phyloP scores from a whole-genome alignment of 1,284 basidiomycete genomes.

The Sporisorium exsertum region DNA sequence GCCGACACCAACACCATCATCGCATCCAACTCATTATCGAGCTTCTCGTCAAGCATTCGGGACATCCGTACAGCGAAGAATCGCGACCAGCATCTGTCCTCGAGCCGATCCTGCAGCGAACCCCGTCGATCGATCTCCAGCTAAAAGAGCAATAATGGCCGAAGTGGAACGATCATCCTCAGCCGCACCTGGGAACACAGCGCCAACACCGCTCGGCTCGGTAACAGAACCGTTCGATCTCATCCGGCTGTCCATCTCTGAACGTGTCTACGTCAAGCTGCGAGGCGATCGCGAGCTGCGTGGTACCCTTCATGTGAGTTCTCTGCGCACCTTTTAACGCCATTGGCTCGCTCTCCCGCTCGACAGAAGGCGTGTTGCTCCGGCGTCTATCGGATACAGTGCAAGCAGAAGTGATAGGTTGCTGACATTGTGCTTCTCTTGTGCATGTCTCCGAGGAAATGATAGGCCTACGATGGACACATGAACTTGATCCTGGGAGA shows the following conservation, averaged over 20 bases:
- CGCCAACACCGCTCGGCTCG: slow-evolving; percentile 30
- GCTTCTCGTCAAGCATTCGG: background rate
- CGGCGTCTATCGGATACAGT: too few species aligned
- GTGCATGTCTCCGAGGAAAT: too few species aligned
- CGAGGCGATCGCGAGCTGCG: slow-evolving; percentile 92
- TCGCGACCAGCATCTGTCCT: background rate
- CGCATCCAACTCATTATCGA: background rate
- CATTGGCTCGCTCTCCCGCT: background rate
- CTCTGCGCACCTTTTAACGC: background rate
- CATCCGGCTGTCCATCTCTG: slow-evolving; percentile 92
- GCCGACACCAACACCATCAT: background rate
- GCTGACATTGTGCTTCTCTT: background rate
- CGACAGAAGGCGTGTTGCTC: background rate
- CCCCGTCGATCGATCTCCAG: background rate
- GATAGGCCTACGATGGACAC: slow-evolving; percentile 91
- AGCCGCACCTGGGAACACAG: slow-evolving; percentile 13
- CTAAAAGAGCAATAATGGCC: slow-evolving; percentile 21
- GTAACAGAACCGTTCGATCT: slow-evolving; percentile 97
- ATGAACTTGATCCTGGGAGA: slow-evolving; percentile 99
- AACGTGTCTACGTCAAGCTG: slow-evolving; percentile 95
- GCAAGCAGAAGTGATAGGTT: background rate
- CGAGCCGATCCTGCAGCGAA: background rate
- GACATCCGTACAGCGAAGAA: too few species aligned
- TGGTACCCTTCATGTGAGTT: slow-evolving; percentile 81
- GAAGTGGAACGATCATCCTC: slow-evolving; percentile 37